Conservation (phyloP, 2,329 filamentous ascomycete genomes). For the Sporothrix protearum region DNA sequence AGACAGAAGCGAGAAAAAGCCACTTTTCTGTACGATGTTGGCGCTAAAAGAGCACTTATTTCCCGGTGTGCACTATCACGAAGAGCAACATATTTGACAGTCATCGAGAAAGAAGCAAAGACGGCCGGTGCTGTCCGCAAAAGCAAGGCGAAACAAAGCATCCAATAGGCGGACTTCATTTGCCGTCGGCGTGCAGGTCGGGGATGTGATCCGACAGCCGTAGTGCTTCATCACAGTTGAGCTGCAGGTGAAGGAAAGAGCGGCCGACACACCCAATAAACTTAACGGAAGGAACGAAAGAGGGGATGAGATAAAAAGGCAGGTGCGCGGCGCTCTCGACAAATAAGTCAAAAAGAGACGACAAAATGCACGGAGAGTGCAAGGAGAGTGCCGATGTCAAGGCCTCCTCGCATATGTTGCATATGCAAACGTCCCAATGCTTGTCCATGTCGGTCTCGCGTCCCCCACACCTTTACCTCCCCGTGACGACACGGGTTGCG, state of each 20-base stretch:
- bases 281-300: neutral
- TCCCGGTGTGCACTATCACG: too few species aligned
- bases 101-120: neutral
- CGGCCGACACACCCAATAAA: neutral
- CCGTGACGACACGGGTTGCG: neutral
- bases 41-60: neutral
- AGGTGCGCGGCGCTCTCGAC: neutral
- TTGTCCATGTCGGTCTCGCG: neutral
- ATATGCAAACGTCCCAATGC: neutral
- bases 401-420: neutral
- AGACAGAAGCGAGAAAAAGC: neutral
- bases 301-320: neutral
- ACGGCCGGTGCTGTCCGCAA: neutral
- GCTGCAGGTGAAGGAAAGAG: neutral
- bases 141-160: neutral
- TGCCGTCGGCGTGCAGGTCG: neutral
- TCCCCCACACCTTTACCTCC: neutral
- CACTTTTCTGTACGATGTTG: neutral
- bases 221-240: neutral
- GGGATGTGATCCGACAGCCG: neutral
- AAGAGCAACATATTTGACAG: neutral
- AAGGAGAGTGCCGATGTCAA: neutral
- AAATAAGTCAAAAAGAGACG: neutral
- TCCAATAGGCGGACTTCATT: neutral
- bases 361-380: neutral